Evolutionary conservation across 177 flowering plant genomes (phyloP), one percentile per base, ranked within the genome.

Genomic region (Vitis hybrid): DNA sequence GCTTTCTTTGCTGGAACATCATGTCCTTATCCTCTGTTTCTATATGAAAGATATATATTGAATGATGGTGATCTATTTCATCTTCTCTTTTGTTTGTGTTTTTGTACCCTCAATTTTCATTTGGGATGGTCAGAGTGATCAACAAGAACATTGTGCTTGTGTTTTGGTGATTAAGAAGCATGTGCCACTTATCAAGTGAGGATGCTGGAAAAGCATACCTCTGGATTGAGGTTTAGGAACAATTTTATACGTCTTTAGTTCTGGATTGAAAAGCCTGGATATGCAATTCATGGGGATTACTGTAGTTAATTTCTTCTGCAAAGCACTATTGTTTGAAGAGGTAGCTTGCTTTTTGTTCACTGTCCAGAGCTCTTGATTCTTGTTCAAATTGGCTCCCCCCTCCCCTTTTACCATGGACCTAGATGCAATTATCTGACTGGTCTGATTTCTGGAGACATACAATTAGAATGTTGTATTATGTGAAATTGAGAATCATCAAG

Each of bases 1-100:
- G 92, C 54, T 74, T 62, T 75, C 59, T 62, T n/a, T 32, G 30
- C 18, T 18, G 59, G 59, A 34, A 40, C 57, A 50, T 8, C 40
- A 30, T 48, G 18, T 70, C 58, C 34, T 66, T 23, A 65, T 15
- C 18, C 81, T 68, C 23, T 58, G 30, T 63, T 56, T 61, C 6
- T 2, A 21, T 56, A 26, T 30, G 54, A 60, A 63, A 12, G 3
- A 23, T 40, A 40, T 40, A 6, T 40, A 40, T 40, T 40, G 8
- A 40, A 23, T 19, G 34, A n/a, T 48, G 32, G 4, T 49, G 55
- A 64, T 2, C 11, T 10, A 26, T n/a, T 32, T n/a, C 13, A 68
- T 34, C 19, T 9, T 32, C 30, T 57, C 32, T 57, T 26, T 13
- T 67, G 32, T 65, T 65, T 13, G 21, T 59, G 21, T 59, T 21